Base-by-base conservation (phyloP, 192 early-diverging fungal species). In the Geranomyces michiganensis region DNA sequence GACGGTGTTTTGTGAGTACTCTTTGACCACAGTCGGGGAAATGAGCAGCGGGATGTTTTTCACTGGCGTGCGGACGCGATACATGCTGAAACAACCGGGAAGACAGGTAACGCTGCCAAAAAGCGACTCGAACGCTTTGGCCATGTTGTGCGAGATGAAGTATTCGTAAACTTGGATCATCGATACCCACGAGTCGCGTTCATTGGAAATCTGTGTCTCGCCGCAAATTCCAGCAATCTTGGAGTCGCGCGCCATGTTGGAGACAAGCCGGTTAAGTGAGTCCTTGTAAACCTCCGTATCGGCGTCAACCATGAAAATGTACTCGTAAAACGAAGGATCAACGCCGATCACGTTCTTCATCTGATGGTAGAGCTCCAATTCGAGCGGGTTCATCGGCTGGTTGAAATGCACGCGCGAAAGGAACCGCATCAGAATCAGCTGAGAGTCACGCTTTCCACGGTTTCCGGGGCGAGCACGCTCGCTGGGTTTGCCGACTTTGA, bases 271-370 rank as follows among this genome's bases (percentile, higher is more conserved):
- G 72, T 95, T 93, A 29, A 99, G 85, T 21, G 95, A 93, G 75
- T 98, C 94, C 33, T 62, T 24, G 78, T 87, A 68, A 1, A 82
- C 94, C 58, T 92, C 90, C 0, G 97, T 99, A 73, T 99, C 97
- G 21, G 97, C 94, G 79, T 99, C 97, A 31, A 99, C 92, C 92
- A 96, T 97, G 66, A 99, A 89, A 44, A 94, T 87, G 80, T 90
- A 97, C 85, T 99, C 97, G 78, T 98, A 99, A 53, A 95, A 92
- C 13, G 85, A 84, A 9, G 97, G 97, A 74, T 94, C 92, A 43
- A 98, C 96, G 32, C 97, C 97, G 82, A 99, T 97, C 41, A 97
- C 92, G 77, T 86, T 97, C 84, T 99, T 97, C 86, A 99, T 94
- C 76, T 98, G 96, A 81, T 97, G 95, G 83, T 92, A 97, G 67